Evolutionary conservation across 768 basidiomycete species (phyloP).

Genomic region (Porpolomopsis calyptriformis): DNA sequence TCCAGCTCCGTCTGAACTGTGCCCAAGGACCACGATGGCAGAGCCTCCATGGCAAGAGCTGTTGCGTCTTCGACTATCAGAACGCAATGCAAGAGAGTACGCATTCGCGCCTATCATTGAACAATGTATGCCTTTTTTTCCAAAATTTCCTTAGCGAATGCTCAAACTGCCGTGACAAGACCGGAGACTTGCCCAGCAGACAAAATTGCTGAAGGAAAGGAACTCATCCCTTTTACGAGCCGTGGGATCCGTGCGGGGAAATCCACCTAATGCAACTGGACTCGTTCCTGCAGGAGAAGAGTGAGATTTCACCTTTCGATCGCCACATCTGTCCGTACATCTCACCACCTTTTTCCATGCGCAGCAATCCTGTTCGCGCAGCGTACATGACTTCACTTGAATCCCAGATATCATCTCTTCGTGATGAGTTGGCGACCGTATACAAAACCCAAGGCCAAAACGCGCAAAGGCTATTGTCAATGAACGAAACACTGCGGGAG

Average conservation of each 20-base stretch:
- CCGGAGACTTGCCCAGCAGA: constrained; percentile 84
- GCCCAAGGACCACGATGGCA: constrained; percentile 39
- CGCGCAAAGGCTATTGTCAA: constrained; percentile 80
- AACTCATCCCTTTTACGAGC: constrained; percentile 83
- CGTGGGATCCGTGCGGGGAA: constrained; percentile 59
- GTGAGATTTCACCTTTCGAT: constrained; percentile 31
- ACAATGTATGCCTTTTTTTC: constrained; percentile 56
- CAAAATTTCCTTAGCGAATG: constrained; percentile 10
- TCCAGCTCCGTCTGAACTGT: constrained; percentile 2
- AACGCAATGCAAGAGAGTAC: constrained; percentile 74
- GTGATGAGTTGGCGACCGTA: constrained; percentile 85
- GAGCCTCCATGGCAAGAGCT: constrained; percentile 81
- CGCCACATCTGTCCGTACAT: constrained; percentile 6
- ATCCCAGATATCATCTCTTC: constrained; percentile 82
- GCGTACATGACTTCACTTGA: constrained; percentile 90
- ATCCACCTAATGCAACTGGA: constrained; percentile 52
- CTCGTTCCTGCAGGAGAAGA: constrained; percentile 59
- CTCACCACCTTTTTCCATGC: constrained; percentile 4
- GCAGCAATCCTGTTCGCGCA: constrained; percentile 72
- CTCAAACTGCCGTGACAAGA: constrained; percentile 36
- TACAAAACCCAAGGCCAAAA: constrained; percentile 97
- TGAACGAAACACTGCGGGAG: constrained; percentile 92
- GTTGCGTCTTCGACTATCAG: constrained; percentile 65
- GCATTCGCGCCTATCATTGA: constrained; percentile 80
- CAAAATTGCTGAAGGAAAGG: constrained; percentile 83